Evolutionary conservation across 2,329 filamentous ascomycete species (phyloP).

Genomic region (Polytolypa hystricis): DNA sequence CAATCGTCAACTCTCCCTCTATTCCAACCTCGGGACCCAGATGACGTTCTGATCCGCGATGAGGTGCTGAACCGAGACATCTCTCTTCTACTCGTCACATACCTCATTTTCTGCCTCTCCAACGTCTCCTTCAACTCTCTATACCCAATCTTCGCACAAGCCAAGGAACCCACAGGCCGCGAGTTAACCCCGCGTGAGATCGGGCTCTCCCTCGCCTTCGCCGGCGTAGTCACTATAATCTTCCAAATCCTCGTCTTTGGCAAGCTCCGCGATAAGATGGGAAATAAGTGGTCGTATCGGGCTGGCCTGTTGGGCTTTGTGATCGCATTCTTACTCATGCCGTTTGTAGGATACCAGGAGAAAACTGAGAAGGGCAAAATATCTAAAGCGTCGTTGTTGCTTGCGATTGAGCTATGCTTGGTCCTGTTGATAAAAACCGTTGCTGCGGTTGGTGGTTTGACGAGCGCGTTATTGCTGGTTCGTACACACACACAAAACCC

Average conservation of each 20-base stretch:
- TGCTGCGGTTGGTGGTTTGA: conserved; percentile 77
- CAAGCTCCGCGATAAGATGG: conserved; percentile 62
- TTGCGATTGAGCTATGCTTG: conserved; percentile 70
- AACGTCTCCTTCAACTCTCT: conserved; percentile 94
- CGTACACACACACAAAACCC: conserved; percentile 22
- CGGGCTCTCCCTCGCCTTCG: conserved; percentile 72
- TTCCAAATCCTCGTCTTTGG: conserved; percentile 86
- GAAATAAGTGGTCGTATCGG: conserved; percentile 78
- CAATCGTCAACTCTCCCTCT: conserved; percentile 26
- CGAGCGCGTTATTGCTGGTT: conserved; percentile 78
- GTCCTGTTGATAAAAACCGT: conserved; percentile 83
- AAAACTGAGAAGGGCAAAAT: conserved; percentile 44
- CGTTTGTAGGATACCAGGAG: conserved; percentile 72
- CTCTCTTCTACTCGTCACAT: conserved; percentile 68
- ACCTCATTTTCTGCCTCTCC: conserved; percentile 83
- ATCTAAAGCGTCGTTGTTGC: conserved; percentile 53
- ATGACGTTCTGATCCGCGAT: conserved; percentile 41
- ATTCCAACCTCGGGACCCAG: conserved; percentile 30
- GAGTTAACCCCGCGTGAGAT: conserved; percentile 67
- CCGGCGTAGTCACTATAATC: conserved; percentile 71
- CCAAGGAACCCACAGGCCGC: conserved; percentile 63
- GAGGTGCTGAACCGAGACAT: conserved; percentile 70
- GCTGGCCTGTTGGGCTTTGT: conserved; percentile 68
- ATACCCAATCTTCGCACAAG: conserved; percentile 84
- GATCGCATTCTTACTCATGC: conserved; percentile 74